phyloP scores from a whole-genome alignment of 2,329 filamentous ascomycete genomes.

The Alternaria arborescens region DNA sequence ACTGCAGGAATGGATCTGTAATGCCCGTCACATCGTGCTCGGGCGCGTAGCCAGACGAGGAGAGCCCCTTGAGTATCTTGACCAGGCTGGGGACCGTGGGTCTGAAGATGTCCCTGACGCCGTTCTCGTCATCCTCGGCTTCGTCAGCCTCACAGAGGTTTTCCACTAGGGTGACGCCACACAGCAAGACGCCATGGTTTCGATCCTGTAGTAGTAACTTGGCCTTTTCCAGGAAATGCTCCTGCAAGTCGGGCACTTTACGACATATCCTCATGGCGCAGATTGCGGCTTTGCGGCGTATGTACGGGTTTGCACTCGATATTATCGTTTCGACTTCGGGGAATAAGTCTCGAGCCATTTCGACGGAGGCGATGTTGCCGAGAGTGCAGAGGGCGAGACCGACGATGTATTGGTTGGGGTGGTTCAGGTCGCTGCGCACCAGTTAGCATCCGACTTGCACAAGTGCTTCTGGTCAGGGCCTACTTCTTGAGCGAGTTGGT shows the following conservation, averaged over 20 bases:
- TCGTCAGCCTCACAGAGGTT: constrained; percentile 96
- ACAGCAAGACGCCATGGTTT: constrained; percentile 94
- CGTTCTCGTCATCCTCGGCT: constrained; percentile 87
- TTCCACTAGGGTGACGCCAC: constrained; percentile 87
- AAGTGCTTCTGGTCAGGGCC: constrained; percentile 26
- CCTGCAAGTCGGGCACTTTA: constrained; percentile 95
- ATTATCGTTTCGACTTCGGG: constrained; percentile 92
- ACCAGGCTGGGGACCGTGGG: constrained; percentile 85
- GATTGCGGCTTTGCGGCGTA: constrained; percentile 94
- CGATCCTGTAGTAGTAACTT: constrained; percentile 86
- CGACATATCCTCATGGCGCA: constrained; percentile 99
- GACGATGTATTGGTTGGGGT: constrained; percentile 98
- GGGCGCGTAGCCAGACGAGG: constrained; percentile 94
- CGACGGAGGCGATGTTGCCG: constrained; percentile 95
- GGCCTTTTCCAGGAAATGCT: constrained; percentile 96
- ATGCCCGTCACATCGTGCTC: constrained; percentile 99
- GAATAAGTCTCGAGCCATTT: constrained; percentile 98
- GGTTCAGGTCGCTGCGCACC: constrained; percentile 81
- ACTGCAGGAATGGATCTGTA: constrained; percentile 95
- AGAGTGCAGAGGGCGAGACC: constrained; percentile 95
- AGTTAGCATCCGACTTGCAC: constrained; percentile 21
- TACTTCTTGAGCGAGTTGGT: constrained; percentile 99
- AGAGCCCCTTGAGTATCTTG: constrained; percentile 88
- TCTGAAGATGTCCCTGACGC: constrained; percentile 89
- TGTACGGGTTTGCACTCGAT: constrained; percentile 96